Evolutionary conservation across 345 rosid genomes (phyloP), one percentile per base, ranked within the genome.

Genomic region (Lepidium africanum): DNA sequence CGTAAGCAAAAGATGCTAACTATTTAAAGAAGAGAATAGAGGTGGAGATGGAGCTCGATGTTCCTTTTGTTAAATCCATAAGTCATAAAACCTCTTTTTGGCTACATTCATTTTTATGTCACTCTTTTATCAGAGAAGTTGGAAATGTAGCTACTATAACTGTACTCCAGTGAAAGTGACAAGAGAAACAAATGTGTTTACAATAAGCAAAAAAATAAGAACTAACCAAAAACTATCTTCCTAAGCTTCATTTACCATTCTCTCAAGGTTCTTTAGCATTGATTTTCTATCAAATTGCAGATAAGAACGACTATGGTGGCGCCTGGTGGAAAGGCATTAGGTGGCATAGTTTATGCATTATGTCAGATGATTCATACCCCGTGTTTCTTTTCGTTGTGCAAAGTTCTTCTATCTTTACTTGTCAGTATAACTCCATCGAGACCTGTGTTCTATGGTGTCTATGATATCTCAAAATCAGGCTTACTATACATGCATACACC

Each of bases 291-390:
- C 0, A 6, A 45, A 55, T 48, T 78, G 43, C 77, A 87, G 90
- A 82, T 87, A 59, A 78, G 91, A 39, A 88, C 94, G n/a, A 81
- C 82, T 77, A 77, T 86, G 52, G 86, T 88, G 45, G 23, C 23
- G 91, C 81, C 91, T 3, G 95, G 94, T 47, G 89, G 88, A 9
- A 91, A 88, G 59, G 86, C 83, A 59, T 73, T 88, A 74, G 94
- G 88, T 14, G 88, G 94, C 30, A 83, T 87, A 0, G 72, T 85
- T 63, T 90, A 87, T 63, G 84, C 90, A 16, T 85, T 85, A 43
- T 83, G 23, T 54, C 71, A 84, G 42, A 82, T 82, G 94, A 65
- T 87, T 48, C 81, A 67, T 59, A 87, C 86, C 3, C 87, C 85
- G 78, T 88, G 94, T 16, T 79, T 85, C 79, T n/a, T n/a, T n/a